Evolutionary conservation across 805 yeast species (phyloP).

Genomic region (Clavispora asparagi): DNA sequence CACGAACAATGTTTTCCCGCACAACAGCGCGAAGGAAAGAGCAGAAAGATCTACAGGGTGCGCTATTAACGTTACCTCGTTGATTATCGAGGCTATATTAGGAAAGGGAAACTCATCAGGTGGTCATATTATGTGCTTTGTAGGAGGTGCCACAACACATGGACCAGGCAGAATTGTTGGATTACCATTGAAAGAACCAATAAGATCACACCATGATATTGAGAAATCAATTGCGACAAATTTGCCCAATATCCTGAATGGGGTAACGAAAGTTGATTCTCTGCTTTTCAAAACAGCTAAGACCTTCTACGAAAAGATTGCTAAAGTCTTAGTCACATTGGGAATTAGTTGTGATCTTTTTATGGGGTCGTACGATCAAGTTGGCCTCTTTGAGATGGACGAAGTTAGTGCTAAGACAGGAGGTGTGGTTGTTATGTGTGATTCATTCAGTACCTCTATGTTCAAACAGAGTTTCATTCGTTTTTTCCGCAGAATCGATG

Average conservation of each 20-base stretch:
- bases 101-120: slow-evolving; percentile 45
- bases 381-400: slow-evolving; percentile 66
- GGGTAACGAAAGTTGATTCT: slow-evolving; percentile 23
- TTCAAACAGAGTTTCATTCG: slow-evolving; percentile 60
- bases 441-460: slow-evolving; percentile 61
- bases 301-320: slow-evolving; percentile 45
- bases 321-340: slow-evolving; percentile 40
- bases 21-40: slow-evolving; percentile 38
- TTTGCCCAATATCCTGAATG: slow-evolving; percentile 28
- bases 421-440: slow-evolving; percentile 58
- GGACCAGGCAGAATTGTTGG: slow-evolving; percentile 64
- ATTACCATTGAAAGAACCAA: slow-evolving; percentile 51
- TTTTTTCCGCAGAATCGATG: slow-evolving; percentile 37
- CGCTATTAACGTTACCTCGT: slow-evolving; percentile 48
- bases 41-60: slow-evolving; percentile 53
- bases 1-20: slow-evolving; percentile 46
- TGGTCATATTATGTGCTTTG: slow-evolving; percentile 48
- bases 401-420: slow-evolving; percentile 53
- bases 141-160: slow-evolving; percentile 61
- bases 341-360: slow-evolving; percentile 56
- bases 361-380: slow-evolving; percentile 65
- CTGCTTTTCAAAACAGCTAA: slow-evolving; percentile 33
- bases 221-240: slow-evolving; percentile 32
- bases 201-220: slow-evolving; percentile 64
- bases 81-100: slow-evolving; percentile 30